Base-by-base conservation (phyloP, 768 basidiomycete species). In the Trametes gibbosa region DNA sequence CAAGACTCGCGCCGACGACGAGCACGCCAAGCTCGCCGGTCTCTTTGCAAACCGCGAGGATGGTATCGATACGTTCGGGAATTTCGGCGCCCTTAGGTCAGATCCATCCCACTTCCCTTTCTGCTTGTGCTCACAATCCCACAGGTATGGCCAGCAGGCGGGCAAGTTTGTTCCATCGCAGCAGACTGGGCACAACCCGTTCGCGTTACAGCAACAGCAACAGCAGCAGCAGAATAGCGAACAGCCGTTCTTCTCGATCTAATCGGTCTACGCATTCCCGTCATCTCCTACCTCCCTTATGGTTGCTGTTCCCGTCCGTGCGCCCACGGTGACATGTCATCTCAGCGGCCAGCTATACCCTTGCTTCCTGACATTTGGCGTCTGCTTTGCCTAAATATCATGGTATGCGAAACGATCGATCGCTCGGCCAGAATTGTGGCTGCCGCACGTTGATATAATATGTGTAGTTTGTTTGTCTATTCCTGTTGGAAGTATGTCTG, bases 1-100 rank as follows among this genome's bases (percentile, higher is more conserved):
- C 41, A 61, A 70, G 37, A 76, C 75, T 23, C 77, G 77, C 47
- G 77, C 80, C 48, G 92, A 96, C 70, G 84, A 90, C 61, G 82
- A 85, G 57, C 81, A 92, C 68, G 70, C 84, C 14, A 82, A 87
- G 37, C 82, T 99, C 53, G 95, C 95, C 2, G 77, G 73, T 53
- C 73, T 98, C 65, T 86, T 98, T 62, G 95, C 92, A 6, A 92
- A 90, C 68, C 80, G 88, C 50, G 95, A 97, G 56, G 94, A 92
- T 65, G 96, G 97, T 1, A 78, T 90, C 70, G 97, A 99, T 74
- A 96, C 96, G 53, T 98, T 98, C 69, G 96, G 96, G 50, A 99
- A 98, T 71, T 66, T 84, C 32, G 96, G 96, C 19, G 61, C 77
- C 51, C 70, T 96, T 62, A 83, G 95, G 79, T 85, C 53, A 61